These are phyloP conservation scores for Lathyrus oleraceus DNA, from an alignment of 306 rosid species.

Conservation along the genomic window DNA sequence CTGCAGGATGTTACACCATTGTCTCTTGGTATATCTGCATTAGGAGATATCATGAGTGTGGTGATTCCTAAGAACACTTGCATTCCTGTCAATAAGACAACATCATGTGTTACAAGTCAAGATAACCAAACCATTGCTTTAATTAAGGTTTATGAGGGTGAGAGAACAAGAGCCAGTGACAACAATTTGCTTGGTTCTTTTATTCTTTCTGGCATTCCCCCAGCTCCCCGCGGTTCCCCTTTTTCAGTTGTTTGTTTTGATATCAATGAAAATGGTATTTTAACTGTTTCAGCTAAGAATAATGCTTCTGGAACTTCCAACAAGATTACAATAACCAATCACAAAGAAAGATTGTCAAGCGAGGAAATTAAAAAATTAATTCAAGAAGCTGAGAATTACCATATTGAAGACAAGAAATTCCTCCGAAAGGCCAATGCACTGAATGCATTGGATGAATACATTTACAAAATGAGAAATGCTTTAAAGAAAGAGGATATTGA, in stretches of 20 bases:
- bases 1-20: conserved; percentile 53
- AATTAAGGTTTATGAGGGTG: conserved; percentile 20
- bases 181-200: conserved; percentile 55
- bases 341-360: conserved; percentile 38
- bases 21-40: conserved; percentile 29
- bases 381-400: conserved; percentile 44
- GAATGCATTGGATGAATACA: conserved; percentile 41
- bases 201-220: conserved; percentile 34
- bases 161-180: conserved; percentile 12
- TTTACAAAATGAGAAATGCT: conserved; percentile 40
- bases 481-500: conserved; percentile 33
- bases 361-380: conserved; percentile 49
- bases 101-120: fast-evolving
- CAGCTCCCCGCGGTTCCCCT: conserved; percentile 45
- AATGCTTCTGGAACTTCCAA: neutral
- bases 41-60: neutral
- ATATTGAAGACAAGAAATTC: conserved; percentile 45
- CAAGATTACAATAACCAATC: neutral
- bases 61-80: conserved; percentile 36
- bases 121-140: conserved; percentile 41
- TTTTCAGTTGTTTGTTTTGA: conserved; percentile 35
- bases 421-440: conserved; percentile 36
- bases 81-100: conserved; percentile 37
- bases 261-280: neutral
- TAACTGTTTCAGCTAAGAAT: neutral